Evolutionary conservation across 192 early-diverging fungal genomes (phyloP), one percentile per base, ranked within the genome.

Genomic region (Funneliformis geosporum): DNA sequence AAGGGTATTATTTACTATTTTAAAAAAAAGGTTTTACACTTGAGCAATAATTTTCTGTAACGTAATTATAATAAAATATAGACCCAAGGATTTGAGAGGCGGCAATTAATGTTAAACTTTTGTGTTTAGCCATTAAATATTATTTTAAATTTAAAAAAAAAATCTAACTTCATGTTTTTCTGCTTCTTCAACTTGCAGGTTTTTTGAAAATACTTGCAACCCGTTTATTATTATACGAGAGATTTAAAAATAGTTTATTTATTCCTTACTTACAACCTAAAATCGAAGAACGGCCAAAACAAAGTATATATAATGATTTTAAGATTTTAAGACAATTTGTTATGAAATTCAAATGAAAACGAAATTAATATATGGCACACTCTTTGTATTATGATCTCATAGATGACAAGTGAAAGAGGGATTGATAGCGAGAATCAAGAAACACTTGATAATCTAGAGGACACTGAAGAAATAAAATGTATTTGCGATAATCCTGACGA

Each of bases 401-500:
- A 55, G 50, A 70, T 70, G 68, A 70, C 42, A 11, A 70, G 33
- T 1, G 68, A 70, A 70, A 70, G 21, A 55, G 50, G 68, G n/a
- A 14, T 70, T 43, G 39, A 33, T 42, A 33, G 27, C 14, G 68
- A 70, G 39, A 12, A 70, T 39, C 21, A 12, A 33, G 14, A 23
- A 70, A n/a, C 8, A 11, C 40, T 39, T 18, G 88, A 83, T 18
- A 89, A 86, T 44, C 90, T 88, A 23, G 91, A 91, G 11, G 98
- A 98, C 83, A 88, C 91, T 27, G 96, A 93, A 1, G 87, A 93
- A 60, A 99, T 99, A 87, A 93, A 96, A 25, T 99, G 98, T 85
- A 96, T 99, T 73, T 99, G 98, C 84, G 86, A 87, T 27, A 90
- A 87, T 75, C 88, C 87, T 61, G 93, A 97, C 75, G 98, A 99